phyloP scores from a whole-genome alignment of 176 grass and related monocot species.

The Elymus sibiricus region DNA sequence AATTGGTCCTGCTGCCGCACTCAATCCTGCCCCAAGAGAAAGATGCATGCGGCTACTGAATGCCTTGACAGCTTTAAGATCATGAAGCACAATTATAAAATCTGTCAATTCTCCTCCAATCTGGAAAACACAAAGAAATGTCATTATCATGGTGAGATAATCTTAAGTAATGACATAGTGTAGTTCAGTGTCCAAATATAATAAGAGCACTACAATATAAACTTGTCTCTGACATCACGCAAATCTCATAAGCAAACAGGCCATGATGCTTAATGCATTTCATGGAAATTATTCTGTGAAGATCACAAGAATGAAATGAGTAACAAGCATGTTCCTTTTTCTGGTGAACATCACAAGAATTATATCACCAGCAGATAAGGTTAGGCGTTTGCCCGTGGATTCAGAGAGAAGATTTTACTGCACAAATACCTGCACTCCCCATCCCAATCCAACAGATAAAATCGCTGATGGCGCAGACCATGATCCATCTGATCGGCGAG shows the following conservation, averaged over 20 bases:
- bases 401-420: constrained; percentile 15
- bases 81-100: constrained; percentile 89
- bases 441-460: constrained; percentile 87
- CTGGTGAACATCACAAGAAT: background rate
- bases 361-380: background rate
- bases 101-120: constrained; percentile 90
- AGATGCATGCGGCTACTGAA: constrained; percentile 82
- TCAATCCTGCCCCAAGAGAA: constrained; percentile 86
- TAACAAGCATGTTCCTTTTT: background rate
- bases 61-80: constrained; percentile 67
- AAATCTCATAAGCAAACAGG: background rate
- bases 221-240: background rate
- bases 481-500: constrained; percentile 76
- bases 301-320: background rate
- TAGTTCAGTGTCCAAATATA: background rate
- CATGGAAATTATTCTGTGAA: background rate
- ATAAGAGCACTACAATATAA: background rate
- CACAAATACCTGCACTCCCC: constrained; percentile 82
- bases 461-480: constrained; percentile 97
- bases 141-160: constrained; percentile 3
- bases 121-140: constrained; percentile 36
- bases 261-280: background rate
- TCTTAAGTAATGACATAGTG: background rate
- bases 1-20: constrained; percentile 77
- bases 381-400: background rate